Conservation (phyloP, 1,139 yeast genomes). For the Petasospora fabianii region DNA sequence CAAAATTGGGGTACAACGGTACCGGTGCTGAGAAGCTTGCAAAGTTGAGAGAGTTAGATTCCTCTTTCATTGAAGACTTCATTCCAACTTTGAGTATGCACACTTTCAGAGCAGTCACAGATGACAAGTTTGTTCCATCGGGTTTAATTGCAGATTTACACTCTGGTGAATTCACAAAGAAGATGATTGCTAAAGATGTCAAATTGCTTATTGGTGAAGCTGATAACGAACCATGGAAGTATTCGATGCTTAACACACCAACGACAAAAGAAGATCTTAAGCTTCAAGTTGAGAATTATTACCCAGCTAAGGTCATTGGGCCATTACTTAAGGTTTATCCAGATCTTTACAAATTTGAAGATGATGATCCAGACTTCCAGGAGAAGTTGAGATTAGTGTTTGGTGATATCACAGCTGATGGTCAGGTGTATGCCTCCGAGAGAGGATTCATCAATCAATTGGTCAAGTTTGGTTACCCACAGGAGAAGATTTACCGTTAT, state of each 20-base stretch:
- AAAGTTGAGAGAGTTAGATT: constrained; percentile 26
- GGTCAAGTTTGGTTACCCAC: constrained; percentile 23
- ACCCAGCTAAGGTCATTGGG: constrained; percentile 33
- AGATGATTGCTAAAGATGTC: constrained; percentile 26
- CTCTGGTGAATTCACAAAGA: constrained; percentile 33
- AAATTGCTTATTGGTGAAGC: constrained; percentile 38
- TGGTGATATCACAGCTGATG: constrained; percentile 37
- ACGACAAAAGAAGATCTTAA: constrained; percentile 26
- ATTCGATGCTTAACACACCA: constrained; percentile 35
- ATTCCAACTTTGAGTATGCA: constrained; percentile 32
- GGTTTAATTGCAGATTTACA: constrained; percentile 31
- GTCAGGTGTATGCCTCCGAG: constrained; percentile 38
- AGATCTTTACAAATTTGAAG: constrained; percentile 20
- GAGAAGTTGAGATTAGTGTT: constrained; percentile 28
- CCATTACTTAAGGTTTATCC: constrained; percentile 31
- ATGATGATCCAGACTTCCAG: constrained; percentile 20
- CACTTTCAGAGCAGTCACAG: constrained; percentile 41
- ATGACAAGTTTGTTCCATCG: constrained; percentile 33
- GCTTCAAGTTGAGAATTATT: constrained; percentile 35
- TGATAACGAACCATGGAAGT: constrained; percentile 33
- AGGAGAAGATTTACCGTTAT: constrained; percentile 31
- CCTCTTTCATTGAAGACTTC: constrained; percentile 29
- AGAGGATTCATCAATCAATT: constrained; percentile 32
- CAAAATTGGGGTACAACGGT: constrained; percentile 17
- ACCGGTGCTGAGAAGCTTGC: constrained; percentile 24